Conservation (phyloP, 345 rosid species). For the Eucalyptus lansdowneana region DNA sequence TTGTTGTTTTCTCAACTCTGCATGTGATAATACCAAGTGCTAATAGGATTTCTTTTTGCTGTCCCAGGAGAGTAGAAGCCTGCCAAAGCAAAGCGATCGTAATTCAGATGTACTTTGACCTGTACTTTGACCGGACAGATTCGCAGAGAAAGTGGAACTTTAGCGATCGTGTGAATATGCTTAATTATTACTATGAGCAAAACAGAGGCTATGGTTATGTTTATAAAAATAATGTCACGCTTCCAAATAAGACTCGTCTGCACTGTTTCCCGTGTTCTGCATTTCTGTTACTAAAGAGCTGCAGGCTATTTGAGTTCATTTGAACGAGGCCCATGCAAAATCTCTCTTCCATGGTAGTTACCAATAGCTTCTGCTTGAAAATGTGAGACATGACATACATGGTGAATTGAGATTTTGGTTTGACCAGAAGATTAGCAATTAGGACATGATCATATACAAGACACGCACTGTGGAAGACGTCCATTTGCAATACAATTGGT, state of each 20-base stretch:
- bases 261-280: not conserved
- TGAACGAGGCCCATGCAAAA: not conserved
- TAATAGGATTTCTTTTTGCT: not conserved
- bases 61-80: not conserved
- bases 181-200: not conserved
- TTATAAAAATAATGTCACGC: not conserved
- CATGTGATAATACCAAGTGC: not conserved
- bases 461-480: not conserved
- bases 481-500: not conserved
- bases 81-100: not conserved
- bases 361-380: not conserved
- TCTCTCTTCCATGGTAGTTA: not conserved
- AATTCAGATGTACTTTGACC: not conserved
- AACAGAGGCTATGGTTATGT: not conserved
- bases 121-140: not conserved
- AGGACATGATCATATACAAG: not conserved
- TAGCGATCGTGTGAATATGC: not conserved
- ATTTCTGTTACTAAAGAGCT: not conserved
- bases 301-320: not conserved
- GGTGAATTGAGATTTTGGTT: not conserved
- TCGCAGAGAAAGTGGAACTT: not conserved
- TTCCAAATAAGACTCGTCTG: not conserved
- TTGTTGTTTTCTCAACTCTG: not conserved
- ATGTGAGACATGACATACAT: not conserved
- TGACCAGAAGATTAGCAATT: not conserved